Conservation (phyloP, 495 filamentous ascomycete genomes). For the Podospora australis region DNA sequence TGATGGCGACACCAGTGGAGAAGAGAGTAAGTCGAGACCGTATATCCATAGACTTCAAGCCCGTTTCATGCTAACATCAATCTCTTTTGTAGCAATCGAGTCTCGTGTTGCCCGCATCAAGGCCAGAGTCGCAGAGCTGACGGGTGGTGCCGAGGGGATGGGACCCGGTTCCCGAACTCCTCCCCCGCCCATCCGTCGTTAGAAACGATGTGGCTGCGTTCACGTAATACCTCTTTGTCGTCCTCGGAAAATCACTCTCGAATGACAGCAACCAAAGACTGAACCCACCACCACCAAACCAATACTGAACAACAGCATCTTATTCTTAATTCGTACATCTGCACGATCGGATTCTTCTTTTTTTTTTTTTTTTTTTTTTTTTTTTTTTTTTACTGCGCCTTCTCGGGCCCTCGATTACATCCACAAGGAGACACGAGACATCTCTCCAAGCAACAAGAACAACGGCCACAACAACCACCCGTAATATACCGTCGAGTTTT, state of each 20-base stretch:
- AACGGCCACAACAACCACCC: not conserved
- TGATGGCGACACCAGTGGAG: slow-evolving; percentile 83
- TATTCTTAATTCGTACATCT: not conserved
- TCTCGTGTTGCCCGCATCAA: slow-evolving; percentile 96
- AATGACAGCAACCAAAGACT: not conserved
- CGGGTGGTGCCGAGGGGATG: slow-evolving; percentile 49
- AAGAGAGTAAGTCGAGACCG: slow-evolving; percentile 98
- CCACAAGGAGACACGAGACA: not conserved
- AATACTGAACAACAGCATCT: not conserved
- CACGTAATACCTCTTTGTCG: not conserved
- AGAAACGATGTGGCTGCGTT: slow-evolving; percentile 12
- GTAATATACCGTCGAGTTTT: slow-evolving; percentile 20
- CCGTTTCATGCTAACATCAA: slow-evolving; percentile 33
- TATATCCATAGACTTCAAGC: too few species aligned
- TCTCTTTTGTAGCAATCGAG: slow-evolving; percentile 71
- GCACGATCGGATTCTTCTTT: not conserved
- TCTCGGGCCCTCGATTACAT: not conserved
- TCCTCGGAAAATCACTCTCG: not conserved
- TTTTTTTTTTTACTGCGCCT: not conserved
- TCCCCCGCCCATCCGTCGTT: slow-evolving; percentile 23
- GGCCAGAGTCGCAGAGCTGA: slow-evolving; percentile 90
- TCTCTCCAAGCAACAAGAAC: too few species aligned
- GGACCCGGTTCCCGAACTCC: slow-evolving; percentile 8
- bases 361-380: slow-evolving; percentile 3
- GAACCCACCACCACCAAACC: not conserved